Percentiles rank a stretch among this genome's conserved stretches.
phyloP scores from a whole-genome alignment of 805 yeast genomes.

The Debaryomyces castellii region DNA sequence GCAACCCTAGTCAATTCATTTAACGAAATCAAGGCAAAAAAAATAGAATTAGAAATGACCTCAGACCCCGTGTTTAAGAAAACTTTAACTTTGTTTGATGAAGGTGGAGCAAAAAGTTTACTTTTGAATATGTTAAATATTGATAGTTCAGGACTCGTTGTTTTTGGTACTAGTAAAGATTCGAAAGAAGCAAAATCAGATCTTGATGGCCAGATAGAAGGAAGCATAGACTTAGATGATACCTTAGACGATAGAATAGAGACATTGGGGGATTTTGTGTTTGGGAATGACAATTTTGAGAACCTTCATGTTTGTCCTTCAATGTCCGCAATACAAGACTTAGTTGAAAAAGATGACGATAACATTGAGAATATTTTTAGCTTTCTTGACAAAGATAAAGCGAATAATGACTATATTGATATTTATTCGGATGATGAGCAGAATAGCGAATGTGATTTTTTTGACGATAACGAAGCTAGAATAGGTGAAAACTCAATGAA shows the following conservation, averaged over 20 bases:
- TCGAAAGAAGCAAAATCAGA: slow-evolving; percentile 19
- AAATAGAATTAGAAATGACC: slow-evolving; percentile 60
- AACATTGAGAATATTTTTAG: slow-evolving; percentile 16
- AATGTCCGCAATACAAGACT: slow-evolving; percentile 54
- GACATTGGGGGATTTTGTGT: slow-evolving; percentile 18
- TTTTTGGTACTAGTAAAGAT: slow-evolving; percentile 60
- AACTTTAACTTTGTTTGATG: slow-evolving; percentile 76
- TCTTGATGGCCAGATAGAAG: slow-evolving; percentile 5
- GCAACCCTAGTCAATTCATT: slow-evolving; percentile 48
- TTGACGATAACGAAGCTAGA: slow-evolving; percentile 10
- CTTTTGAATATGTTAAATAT: slow-evolving; percentile 60
- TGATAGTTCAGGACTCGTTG: slow-evolving; percentile 53
- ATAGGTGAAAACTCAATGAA: slow-evolving; percentile 3
- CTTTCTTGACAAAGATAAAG: background rate
- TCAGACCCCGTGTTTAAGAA: slow-evolving; percentile 77
- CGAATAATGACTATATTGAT: background rate
- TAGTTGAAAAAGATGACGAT: slow-evolving; percentile 46
- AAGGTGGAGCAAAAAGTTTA: slow-evolving; percentile 76
- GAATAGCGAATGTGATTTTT: slow-evolving; percentile 14
- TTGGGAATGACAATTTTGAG: slow-evolving; percentile 19
- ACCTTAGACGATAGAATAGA: background rate
- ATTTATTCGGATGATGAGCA: slow-evolving; percentile 5
- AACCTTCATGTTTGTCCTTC: slow-evolving; percentile 65
- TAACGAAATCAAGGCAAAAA: slow-evolving; percentile 49
- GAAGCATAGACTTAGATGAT: slow-evolving; percentile 5